Evolutionary conservation across 2,329 filamentous ascomycete species (phyloP).

Genomic region (Penicillium vulpinum): DNA sequence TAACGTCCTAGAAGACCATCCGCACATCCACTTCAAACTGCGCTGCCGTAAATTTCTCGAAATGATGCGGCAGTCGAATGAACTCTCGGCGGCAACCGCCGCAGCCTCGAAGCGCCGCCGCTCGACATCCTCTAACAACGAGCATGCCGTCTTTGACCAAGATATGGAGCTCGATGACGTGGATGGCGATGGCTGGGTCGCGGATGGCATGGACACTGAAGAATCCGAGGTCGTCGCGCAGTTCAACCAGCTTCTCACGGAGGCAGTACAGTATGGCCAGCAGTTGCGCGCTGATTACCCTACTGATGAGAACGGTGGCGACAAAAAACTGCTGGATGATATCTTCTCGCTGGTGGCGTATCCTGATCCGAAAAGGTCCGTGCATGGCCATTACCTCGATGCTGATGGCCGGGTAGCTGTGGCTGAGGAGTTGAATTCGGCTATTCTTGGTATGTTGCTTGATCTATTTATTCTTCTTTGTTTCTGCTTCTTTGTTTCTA

Average conservation of each 20-base stretch:
- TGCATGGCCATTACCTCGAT: conserved; percentile 77
- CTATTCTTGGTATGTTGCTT: conserved; percentile 71
- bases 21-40: conserved; percentile 82
- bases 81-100: conserved; percentile 50
- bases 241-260: conserved; percentile 59
- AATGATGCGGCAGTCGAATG: conserved; percentile 77
- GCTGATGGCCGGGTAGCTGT: conserved; percentile 71
- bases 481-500: too few relatives aligned
- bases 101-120: conserved; percentile 39
- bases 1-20: conserved; percentile 73
- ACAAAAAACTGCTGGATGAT: conserved; percentile 72
- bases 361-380: conserved; percentile 72
- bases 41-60: conserved; percentile 92
- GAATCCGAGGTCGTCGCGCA: conserved; percentile 41
- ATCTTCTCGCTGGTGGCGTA: conserved; percentile 91
- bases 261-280: conserved; percentile 77
- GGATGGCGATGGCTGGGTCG: conserved; percentile 29
- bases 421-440: conserved; percentile 90
- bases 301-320: conserved; percentile 67
- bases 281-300: conserved; percentile 75
- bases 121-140: conserved; percentile 42
- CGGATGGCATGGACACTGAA: conserved; percentile 59
- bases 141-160: conserved; percentile 49
- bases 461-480: background rate
- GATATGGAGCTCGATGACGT: conserved; percentile 59